A percentile compares a stretch with the other conserved stretches of the same genome.
Evolutionary conservation across 108 stramenopile genomes (phyloP).

Genomic region (Skeletonema tropicum): DNA sequence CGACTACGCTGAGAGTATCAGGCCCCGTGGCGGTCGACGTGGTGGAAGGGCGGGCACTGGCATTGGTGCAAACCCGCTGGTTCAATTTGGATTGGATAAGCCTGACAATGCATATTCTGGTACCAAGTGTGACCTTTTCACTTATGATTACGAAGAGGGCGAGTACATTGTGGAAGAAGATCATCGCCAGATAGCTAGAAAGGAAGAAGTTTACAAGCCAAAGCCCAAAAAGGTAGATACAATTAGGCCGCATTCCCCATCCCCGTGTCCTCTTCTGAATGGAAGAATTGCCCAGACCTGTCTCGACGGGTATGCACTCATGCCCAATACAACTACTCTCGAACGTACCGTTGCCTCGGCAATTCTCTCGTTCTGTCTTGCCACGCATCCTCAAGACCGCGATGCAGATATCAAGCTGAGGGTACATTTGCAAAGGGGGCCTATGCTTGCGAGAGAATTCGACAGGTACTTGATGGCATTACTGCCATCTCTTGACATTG

Average conservation of each 20-base stretch:
- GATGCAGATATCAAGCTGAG: conserved; percentile 24
- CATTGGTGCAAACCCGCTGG: neutral
- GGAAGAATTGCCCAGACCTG: conserved; percentile 25
- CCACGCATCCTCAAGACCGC: conserved; percentile 39
- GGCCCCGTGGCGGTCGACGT: conserved; percentile 13
- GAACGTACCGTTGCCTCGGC: conserved; percentile 31
- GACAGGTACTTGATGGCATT: conserved; percentile 32
- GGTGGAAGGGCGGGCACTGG: neutral
- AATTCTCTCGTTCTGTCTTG: conserved; percentile 38
- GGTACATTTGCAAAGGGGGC: conserved; percentile 21
- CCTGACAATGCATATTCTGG: conserved; percentile 36
- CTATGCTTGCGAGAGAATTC: conserved; percentile 34
- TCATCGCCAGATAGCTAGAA: neutral
- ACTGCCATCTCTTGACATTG: conserved; percentile 6
- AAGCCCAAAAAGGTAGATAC: neutral
- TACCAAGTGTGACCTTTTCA: conserved; percentile 38
- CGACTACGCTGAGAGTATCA: conserved; percentile 15
- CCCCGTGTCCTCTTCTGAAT: conserved; percentile 13
- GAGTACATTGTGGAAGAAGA: conserved; percentile 10
- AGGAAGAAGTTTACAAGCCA: neutral
- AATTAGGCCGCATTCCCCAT: conserved; percentile 14
- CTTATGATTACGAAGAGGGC: conserved; percentile 41
- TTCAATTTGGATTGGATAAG: conserved; percentile 42
- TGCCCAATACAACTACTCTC: conserved; percentile 1
- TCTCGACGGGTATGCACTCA: conserved; percentile 1